Conservation (phyloP, 495 filamentous ascomycete species). For the Beverwykella pulmonaria region DNA sequence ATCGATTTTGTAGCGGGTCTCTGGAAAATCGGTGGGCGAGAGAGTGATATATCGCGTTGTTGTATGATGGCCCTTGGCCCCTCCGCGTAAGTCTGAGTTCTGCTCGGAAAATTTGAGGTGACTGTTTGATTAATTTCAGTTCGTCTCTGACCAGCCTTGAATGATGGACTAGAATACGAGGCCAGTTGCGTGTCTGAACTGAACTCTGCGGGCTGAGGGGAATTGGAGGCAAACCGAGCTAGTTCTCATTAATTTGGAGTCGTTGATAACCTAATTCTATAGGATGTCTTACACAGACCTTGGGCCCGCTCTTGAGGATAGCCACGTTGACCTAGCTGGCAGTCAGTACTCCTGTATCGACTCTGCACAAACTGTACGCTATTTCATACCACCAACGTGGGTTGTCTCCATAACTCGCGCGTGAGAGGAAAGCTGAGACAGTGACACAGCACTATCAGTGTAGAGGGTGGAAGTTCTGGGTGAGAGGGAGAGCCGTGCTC, state of each 20-base stretch:
- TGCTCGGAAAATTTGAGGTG: neutral
- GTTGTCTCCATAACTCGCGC: neutral
- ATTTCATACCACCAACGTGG: slow-evolving; percentile 1
- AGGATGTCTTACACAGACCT: slow-evolving; percentile 1
- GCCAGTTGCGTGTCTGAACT: slow-evolving; percentile 31
- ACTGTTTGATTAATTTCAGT: neutral
- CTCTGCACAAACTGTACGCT: neutral
- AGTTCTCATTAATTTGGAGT: neutral
- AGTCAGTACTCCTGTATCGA: neutral
- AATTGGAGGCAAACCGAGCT: slow-evolving; percentile 26
- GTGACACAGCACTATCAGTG: neutral
- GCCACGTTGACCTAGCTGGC: neutral
- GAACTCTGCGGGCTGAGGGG: slow-evolving; percentile 10
- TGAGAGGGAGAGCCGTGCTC: slow-evolving; percentile 38
- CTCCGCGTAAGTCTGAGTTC: neutral
- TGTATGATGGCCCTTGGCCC: neutral
- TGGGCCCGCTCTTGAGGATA: neutral
- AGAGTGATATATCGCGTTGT: neutral
- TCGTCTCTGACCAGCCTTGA: slow-evolving; percentile 43
- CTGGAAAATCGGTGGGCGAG: neutral
- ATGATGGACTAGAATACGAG: slow-evolving; percentile 43
- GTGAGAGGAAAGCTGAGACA: neutral
- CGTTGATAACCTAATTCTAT: neutral
- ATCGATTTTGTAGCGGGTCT: slow-evolving; percentile 11
- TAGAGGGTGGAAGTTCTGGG: slow-evolving; percentile 12